These are phyloP conservation scores for Hibiscus tridactylites DNA, from an alignment of 345 rosid genomes.

Conservation along the genomic window DNA sequence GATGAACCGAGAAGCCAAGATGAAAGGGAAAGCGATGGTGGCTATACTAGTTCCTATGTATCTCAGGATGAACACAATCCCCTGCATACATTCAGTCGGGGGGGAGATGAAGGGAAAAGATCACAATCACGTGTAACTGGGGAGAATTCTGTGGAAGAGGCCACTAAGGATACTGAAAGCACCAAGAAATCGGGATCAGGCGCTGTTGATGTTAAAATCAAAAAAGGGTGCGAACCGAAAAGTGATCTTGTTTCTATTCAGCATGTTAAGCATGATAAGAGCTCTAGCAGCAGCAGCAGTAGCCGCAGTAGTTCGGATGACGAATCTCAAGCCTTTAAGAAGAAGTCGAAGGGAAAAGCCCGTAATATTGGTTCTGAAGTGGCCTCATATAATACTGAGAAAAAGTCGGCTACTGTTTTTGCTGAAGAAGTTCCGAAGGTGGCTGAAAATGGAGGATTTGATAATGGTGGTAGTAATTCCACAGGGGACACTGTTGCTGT, in stretches of 20 bases:
- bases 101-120: slow-evolving; percentile 28
- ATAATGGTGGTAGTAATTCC: slow-evolving; percentile 17
- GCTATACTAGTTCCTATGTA: slow-evolving; percentile 42
- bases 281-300: slow-evolving; percentile 28
- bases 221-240: slow-evolving; percentile 25
- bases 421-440: slow-evolving; percentile 23
- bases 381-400: slow-evolving; percentile 10
- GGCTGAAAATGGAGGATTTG: slow-evolving; percentile 26
- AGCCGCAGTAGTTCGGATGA: slow-evolving; percentile 42
- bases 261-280: slow-evolving; percentile 32
- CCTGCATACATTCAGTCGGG: slow-evolving; percentile 27
- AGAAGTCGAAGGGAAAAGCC: slow-evolving; percentile 26
- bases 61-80: slow-evolving; percentile 37
- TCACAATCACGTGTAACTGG: slow-evolving; percentile 20
- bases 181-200: slow-evolving; percentile 8
- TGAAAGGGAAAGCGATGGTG: slow-evolving; percentile 57
- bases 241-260: slow-evolving; percentile 24
- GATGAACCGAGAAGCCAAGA: slow-evolving; percentile 48
- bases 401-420: slow-evolving; percentile 16
- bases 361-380: slow-evolving; percentile 12
- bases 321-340: slow-evolving; percentile 32
- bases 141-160: slow-evolving; percentile 17
- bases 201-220: slow-evolving; percentile 7
- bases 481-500: slow-evolving; percentile 21
- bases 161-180: slow-evolving; percentile 16